Conservation (phyloP, 768 basidiomycete genomes). For the Lactarius sanguifluus region DNA sequence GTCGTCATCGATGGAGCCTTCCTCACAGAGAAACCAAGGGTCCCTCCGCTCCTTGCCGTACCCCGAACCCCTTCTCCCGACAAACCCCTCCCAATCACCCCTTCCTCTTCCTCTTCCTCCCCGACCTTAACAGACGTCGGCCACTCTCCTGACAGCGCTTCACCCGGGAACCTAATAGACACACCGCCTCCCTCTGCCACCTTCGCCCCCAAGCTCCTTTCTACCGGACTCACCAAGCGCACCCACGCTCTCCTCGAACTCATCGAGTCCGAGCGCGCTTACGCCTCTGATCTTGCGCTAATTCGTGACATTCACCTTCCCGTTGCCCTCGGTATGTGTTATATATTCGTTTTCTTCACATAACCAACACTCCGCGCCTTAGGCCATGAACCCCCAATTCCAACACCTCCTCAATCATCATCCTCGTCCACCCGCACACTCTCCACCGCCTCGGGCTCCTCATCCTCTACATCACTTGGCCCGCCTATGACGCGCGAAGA, state of each 20-base stretch:
- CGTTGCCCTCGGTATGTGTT: conserved; percentile 63
- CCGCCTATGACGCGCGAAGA: conserved; percentile 75
- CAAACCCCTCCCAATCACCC: conserved; percentile 38
- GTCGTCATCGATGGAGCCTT: conserved; percentile 28
- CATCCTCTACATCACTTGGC: conserved; percentile 38
- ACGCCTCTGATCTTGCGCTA: conserved; percentile 79
- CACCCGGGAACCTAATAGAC: conserved; percentile 13
- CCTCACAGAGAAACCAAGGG: conserved; percentile 24
- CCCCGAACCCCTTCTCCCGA: conserved; percentile 34
- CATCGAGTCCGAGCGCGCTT: conserved; percentile 75
- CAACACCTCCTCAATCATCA: conserved; percentile 38
- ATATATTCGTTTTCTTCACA: conserved; percentile 6
- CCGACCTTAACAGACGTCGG: conserved; percentile 21
- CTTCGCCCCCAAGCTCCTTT: conserved; percentile 18
- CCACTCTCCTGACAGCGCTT: conserved; percentile 23
- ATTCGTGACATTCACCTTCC: conserved; percentile 79
- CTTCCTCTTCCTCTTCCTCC: conserved; percentile 31
- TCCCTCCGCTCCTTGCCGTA: conserved; percentile 11
- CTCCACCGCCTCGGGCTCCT: conserved; percentile 52
- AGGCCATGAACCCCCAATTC: conserved; percentile 47
- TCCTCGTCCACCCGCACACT: conserved; percentile 52
- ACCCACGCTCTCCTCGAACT: conserved; percentile 77
- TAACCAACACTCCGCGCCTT: conserved; percentile 4
- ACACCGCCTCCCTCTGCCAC: conserved; percentile 26
- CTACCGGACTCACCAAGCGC: conserved; percentile 55